Percentiles rank a stretch among this genome's conserved stretches.
These are phyloP conservation scores for Xylariaceae sp. DNA, from an alignment of 2,329 filamentous ascomycete species.

Conservation along the genomic window DNA sequence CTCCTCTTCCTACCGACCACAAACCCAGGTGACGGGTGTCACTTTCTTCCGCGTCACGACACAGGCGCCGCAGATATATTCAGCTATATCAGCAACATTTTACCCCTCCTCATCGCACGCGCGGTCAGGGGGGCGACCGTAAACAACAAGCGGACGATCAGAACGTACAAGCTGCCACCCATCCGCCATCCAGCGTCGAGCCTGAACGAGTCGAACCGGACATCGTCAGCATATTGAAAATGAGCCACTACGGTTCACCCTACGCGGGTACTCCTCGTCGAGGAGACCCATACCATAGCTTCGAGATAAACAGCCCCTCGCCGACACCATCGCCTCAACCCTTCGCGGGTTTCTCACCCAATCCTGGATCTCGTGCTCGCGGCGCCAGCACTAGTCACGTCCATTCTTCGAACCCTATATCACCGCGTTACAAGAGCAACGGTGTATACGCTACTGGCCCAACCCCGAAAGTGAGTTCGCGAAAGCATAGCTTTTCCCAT, in stretches of 20 bases:
- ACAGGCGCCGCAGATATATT: conserved; percentile 36
- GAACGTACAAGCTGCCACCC: background rate
- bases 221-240: conserved; percentile 31
- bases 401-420: conserved; percentile 45
- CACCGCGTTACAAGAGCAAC: conserved; percentile 56
- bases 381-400: conserved; percentile 39
- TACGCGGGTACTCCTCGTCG: conserved; percentile 41
- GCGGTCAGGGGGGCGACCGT: conserved; percentile 21
- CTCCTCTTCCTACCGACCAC: conserved; percentile 54
- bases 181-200: background rate
- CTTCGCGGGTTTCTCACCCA: conserved; percentile 41
- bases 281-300: conserved; percentile 45
- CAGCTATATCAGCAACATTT: conserved; percentile 14
- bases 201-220: conserved; percentile 26
- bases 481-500: conserved; percentile 34
- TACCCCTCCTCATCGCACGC: conserved; percentile 1
- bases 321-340: conserved; percentile 53
- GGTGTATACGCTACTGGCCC: conserved; percentile 55
- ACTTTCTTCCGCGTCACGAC: conserved; percentile 43
- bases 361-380: conserved; percentile 46
- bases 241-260: conserved; percentile 38
- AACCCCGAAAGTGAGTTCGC: conserved; percentile 55
- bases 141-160: background rate
- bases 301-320: conserved; percentile 48
- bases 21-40: conserved; percentile 56